These are phyloP conservation scores for Trametes cubensis DNA, from an alignment of 768 basidiomycete species.

Conservation along the genomic window DNA sequence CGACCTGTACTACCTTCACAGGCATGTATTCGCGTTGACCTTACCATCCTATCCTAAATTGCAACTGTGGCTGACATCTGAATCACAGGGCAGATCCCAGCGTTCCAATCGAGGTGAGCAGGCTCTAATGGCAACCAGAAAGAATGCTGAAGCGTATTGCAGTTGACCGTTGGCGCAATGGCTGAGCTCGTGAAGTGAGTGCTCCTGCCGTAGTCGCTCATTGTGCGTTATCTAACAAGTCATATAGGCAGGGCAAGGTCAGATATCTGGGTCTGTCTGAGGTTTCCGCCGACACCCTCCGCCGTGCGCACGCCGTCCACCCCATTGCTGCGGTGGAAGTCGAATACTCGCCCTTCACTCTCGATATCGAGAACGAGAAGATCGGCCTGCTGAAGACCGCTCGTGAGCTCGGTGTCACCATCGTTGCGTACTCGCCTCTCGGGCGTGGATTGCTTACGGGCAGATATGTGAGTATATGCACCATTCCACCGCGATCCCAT, in stretches of 20 bases:
- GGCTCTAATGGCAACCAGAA: background rate
- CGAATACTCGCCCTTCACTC: slow-evolving; percentile 47
- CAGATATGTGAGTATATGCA: slow-evolving; percentile 23
- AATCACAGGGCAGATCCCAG: slow-evolving; percentile 24
- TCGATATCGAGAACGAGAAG: slow-evolving; percentile 47
- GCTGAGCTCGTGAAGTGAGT: slow-evolving; percentile 34
- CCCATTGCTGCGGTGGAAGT: slow-evolving; percentile 49
- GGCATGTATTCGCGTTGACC: slow-evolving; percentile 26
- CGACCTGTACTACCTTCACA: slow-evolving; percentile 45
- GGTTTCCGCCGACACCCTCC: slow-evolving; percentile 30
- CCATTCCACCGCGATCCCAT: background rate
- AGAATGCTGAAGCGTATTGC: background rate
- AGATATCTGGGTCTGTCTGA: slow-evolving; percentile 36
- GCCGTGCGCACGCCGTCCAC: slow-evolving; percentile 43
- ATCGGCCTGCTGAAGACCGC: slow-evolving; percentile 43
- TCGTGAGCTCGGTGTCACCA: slow-evolving; percentile 46
- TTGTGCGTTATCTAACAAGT: background rate
- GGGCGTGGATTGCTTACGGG: slow-evolving; percentile 37
- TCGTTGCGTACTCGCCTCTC: slow-evolving; percentile 48
- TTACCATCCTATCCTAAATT: too few species aligned
- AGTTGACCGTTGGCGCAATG: slow-evolving; percentile 30
- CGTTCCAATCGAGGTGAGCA: slow-evolving; percentile 32
- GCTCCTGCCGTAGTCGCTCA: background rate
- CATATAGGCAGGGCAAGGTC: slow-evolving; percentile 33
- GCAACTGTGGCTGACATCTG: background rate